A percentile compares a stretch with the other conserved stretches of the same genome.
Evolutionary conservation across 768 basidiomycete genomes (phyloP).

Genomic region (Tulasnella sp.): DNA sequence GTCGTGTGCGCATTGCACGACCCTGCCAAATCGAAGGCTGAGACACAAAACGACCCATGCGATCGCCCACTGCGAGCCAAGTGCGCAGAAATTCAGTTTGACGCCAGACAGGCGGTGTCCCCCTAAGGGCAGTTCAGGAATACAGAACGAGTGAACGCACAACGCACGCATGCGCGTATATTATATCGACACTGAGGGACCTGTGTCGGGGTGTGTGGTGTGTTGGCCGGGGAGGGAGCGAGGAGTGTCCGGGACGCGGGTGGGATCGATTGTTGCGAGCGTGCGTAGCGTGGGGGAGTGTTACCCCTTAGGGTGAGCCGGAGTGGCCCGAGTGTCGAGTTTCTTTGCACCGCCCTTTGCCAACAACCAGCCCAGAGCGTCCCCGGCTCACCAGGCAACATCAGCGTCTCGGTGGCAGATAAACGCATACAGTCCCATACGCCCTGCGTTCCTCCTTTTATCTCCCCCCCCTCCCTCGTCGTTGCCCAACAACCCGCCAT

Average conservation of each 20-base stretch:
- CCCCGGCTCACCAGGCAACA: slow-evolving; percentile 8
- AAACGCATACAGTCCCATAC: background rate
- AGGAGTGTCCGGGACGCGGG: background rate
- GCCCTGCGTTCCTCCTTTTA: background rate
- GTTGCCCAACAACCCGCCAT: background rate
- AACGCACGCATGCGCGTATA: background rate
- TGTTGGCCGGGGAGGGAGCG: slow-evolving; percentile 3
- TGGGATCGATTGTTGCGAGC: background rate
- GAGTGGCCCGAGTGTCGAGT: slow-evolving; percentile 14
- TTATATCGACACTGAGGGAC: background rate
- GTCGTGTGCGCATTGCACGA: slow-evolving; percentile 12
- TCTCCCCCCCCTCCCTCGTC: background rate
- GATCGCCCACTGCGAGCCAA: background rate
- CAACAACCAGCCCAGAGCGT: slow-evolving; percentile 5
- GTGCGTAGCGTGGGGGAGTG: background rate
- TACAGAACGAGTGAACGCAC: too few relatives aligned
- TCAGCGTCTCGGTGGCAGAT: background rate
- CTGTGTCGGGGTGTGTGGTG: background rate
- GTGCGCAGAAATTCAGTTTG: background rate
- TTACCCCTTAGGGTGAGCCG: slow-evolving; percentile 18
- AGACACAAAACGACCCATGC: background rate
- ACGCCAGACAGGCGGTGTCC: background rate
- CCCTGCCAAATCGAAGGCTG: background rate
- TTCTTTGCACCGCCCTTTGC: slow-evolving; percentile 18
- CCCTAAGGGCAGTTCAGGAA: background rate